Conservation (phyloP, 192 early-diverging fungal species). For the Gaertneriomyces sp. region DNA sequence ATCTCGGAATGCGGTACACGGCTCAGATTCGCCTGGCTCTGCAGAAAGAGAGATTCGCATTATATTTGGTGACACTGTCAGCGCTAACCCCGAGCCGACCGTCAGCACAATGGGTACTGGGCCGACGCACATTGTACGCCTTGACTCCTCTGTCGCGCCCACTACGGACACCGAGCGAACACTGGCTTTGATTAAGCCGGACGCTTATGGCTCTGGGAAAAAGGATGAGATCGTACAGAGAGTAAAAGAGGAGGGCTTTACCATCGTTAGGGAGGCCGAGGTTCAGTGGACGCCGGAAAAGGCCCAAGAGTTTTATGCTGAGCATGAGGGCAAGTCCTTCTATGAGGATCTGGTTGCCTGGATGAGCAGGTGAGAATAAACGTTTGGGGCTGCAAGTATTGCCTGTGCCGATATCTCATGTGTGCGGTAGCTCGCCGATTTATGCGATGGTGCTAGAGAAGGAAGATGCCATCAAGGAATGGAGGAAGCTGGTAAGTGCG, state of each 20-base stretch:
- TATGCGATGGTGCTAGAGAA: slow-evolving; percentile 55
- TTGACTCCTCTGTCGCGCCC: not conserved
- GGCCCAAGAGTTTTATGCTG: slow-evolving; percentile 50
- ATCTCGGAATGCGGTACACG: slow-evolving; percentile 55
- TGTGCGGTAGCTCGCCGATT: slow-evolving; percentile 44
- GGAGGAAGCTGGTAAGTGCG: slow-evolving; percentile 37
- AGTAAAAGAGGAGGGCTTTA: slow-evolving; percentile 43
- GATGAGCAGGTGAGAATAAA: slow-evolving; percentile 47
- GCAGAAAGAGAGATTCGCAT: slow-evolving; percentile 41
- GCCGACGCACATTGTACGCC: too few relatives aligned
- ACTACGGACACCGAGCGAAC: slow-evolving; percentile 28
- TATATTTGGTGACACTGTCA: slow-evolving; percentile 39
- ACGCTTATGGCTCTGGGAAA: slow-evolving; percentile 47
- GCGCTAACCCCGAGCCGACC: slow-evolving; percentile 17
- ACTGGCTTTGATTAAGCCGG: slow-evolving; percentile 53
- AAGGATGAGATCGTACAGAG: slow-evolving; percentile 43
- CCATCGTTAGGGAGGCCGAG: slow-evolving; percentile 48
- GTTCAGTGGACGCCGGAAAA: slow-evolving; percentile 34
- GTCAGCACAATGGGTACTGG: not conserved
- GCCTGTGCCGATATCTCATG: not conserved
- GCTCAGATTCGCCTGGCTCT: slow-evolving; percentile 49
- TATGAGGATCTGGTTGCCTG: slow-evolving; percentile 49
- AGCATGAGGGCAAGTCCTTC: slow-evolving; percentile 46
- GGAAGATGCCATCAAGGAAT: slow-evolving; percentile 43
- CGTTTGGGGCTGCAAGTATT: not conserved